Percentiles rank a stretch among this genome's conserved stretches.
phyloP scores from a whole-genome alignment of 345 rosid species.

The Microthlaspi erraticum region DNA sequence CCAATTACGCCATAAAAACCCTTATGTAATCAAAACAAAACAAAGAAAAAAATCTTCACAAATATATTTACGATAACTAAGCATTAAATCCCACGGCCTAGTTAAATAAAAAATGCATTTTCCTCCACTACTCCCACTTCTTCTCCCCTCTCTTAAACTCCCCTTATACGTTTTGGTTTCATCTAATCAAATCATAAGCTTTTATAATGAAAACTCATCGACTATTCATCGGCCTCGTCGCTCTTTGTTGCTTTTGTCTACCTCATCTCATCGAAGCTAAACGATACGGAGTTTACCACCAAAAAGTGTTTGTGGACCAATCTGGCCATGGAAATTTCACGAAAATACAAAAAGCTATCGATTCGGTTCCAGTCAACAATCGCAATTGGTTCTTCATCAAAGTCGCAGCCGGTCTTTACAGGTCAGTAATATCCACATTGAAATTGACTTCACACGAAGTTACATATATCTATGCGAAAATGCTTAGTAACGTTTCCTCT shows the following conservation, averaged over 20 bases:
- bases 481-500: slow-evolving; percentile 15
- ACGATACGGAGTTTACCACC: slow-evolving; percentile 20
- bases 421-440: slow-evolving; percentile 38
- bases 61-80: background rate
- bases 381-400: slow-evolving; percentile 57
- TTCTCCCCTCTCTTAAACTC: slow-evolving; percentile 11
- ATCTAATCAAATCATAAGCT: slow-evolving; percentile 20
- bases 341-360: slow-evolving; percentile 63
- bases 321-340: slow-evolving; percentile 59
- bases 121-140: slow-evolving; percentile 2
- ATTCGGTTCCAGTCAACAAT: slow-evolving; percentile 58
- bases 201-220: slow-evolving; percentile 24
- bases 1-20: slow-evolving; percentile 5
- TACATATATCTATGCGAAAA: background rate
- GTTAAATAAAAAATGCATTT: slow-evolving; percentile 14
- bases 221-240: background rate
- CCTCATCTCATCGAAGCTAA: slow-evolving; percentile 17
- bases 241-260: slow-evolving; percentile 27
- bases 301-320: slow-evolving; percentile 49
- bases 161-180: slow-evolving; percentile 27
- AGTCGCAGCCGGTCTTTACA: slow-evolving; percentile 56
- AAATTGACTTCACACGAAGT: background rate
- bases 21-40: background rate
- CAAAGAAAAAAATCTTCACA: slow-evolving; percentile 24
- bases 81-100: background rate